Conservation (phyloP, 441 rosid species). For the Croton setiger region DNA sequence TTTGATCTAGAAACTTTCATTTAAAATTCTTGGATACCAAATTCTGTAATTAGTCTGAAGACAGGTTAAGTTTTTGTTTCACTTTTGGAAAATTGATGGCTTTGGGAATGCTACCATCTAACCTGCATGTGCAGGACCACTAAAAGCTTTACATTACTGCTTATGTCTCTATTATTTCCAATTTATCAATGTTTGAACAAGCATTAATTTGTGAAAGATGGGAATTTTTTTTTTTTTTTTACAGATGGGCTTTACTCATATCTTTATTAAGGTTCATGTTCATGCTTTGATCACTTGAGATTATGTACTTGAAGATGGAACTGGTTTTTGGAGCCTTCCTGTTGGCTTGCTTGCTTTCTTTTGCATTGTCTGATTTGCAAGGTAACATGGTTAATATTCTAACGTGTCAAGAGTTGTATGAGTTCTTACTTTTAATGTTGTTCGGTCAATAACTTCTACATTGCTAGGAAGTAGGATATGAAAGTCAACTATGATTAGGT, state of each 20-base stretch:
- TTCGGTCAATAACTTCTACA: background rate
- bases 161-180: background rate
- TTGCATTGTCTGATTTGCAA: constrained; percentile 62
- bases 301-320: constrained; percentile 47
- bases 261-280: constrained; percentile 13
- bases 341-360: constrained; percentile 45
- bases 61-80: background rate
- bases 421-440: background rate
- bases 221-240: constrained; percentile 3
- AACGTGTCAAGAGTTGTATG: background rate
- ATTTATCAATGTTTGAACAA: background rate
- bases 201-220: constrained; percentile 8
- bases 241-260: constrained; percentile 29
- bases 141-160: constrained; percentile 2
- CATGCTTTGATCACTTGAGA: constrained; percentile 17
- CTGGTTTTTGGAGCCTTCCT: constrained; percentile 35
- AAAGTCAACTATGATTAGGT: constrained; percentile 1
- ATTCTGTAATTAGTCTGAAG: background rate
- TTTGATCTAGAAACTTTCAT: background rate
- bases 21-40: background rate
- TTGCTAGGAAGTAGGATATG: background rate
- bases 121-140: constrained; percentile 4
- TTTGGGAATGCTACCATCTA: background rate
- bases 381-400: constrained; percentile 40
- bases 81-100: background rate